A percentile compares a stretch with the other conserved stretches of the same genome.
phyloP scores from a whole-genome alignment of 2,329 filamentous ascomycete species.

The Periglandula ipomoeae region DNA sequence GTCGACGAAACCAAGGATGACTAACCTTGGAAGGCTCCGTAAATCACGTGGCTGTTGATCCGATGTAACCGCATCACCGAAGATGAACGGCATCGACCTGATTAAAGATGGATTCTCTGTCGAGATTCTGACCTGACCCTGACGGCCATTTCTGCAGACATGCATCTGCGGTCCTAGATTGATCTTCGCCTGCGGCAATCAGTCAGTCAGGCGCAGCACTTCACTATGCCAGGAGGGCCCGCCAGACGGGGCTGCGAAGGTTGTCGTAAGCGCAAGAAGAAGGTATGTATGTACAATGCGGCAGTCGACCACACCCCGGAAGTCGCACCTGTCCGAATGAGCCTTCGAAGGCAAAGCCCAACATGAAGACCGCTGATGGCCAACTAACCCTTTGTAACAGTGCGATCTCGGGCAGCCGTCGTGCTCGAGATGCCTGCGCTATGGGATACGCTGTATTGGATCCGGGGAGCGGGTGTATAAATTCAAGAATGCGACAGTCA shows the following conservation, averaged over 20 bases:
- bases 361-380: neutral
- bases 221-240: conserved; percentile 2
- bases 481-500: conserved; percentile 7
- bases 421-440: conserved; percentile 6
- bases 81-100: neutral
- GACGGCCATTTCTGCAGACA: neutral
- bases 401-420: conserved; percentile 7
- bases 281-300: conserved; percentile 5
- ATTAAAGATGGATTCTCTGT: neutral
- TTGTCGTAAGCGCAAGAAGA: conserved; percentile 8
- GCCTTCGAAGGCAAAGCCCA: neutral
- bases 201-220: neutral
- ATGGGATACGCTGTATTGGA: conserved; percentile 5
- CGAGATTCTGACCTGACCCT: neutral
- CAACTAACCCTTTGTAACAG: neutral
- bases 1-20: neutral
- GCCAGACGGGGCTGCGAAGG: conserved; percentile 4
- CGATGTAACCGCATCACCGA: neutral
- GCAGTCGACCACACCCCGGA: neutral
- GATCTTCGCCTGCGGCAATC: neutral
- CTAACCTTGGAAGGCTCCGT: neutral
- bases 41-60: conserved; percentile 2
- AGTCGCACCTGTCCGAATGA: neutral
- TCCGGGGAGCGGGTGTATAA: conserved; percentile 5
- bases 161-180: neutral